A percentile compares a stretch with the other conserved stretches of the same genome.
phyloP scores from a whole-genome alignment of 305 asterid genomes.

The Salvia sclarea region DNA sequence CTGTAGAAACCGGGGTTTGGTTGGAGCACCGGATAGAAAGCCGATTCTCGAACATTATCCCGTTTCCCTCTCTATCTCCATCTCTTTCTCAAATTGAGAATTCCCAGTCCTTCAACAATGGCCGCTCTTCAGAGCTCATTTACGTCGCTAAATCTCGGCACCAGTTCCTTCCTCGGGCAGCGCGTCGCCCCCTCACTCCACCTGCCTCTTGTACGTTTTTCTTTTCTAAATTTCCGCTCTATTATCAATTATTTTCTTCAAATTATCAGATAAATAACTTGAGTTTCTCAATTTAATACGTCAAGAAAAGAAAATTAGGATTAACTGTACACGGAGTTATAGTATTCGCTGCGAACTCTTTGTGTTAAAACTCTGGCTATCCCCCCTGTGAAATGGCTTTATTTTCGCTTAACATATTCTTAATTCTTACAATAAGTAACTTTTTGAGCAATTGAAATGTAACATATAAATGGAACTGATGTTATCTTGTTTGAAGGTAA shows the following conservation, averaged over 20 bases:
- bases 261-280: neutral
- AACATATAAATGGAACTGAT: neutral
- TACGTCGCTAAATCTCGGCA: slow-evolving; percentile 53
- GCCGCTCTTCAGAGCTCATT: slow-evolving; percentile 77
- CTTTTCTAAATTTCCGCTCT: neutral
- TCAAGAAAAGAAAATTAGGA: neutral
- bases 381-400: neutral
- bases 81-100: neutral
- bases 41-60: slow-evolving; percentile 31
- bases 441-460: neutral
- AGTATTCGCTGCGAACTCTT: neutral
- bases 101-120: slow-evolving; percentile 36
- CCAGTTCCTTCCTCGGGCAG: slow-evolving; percentile 72
- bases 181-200: slow-evolving; percentile 53
- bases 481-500: neutral
- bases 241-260: neutral
- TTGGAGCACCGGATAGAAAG: slow-evolving; percentile 19
- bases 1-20: slow-evolving; percentile 35
- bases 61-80: slow-evolving; percentile 14
- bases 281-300: neutral
- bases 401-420: neutral
- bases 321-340: neutral
- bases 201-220: slow-evolving; percentile 49
- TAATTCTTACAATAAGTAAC: no score
- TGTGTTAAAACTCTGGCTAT: neutral